phyloP scores from a whole-genome alignment of 2,329 filamentous ascomycete genomes.

The Lasiodiplodia hormozganensis region DNA sequence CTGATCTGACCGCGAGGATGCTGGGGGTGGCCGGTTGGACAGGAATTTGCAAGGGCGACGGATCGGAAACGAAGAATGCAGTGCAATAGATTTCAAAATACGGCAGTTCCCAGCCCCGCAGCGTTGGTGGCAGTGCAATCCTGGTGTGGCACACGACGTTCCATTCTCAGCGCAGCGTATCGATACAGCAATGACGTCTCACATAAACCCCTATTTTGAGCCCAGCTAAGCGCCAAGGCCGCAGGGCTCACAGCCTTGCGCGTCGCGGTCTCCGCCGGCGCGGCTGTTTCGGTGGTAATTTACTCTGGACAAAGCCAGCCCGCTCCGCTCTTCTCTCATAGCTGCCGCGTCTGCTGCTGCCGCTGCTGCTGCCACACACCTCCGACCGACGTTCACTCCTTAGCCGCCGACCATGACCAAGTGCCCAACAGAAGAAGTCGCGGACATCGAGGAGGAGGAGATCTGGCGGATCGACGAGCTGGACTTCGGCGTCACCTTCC shows the following conservation, averaged over 20 bases:
- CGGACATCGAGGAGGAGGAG: conserved; percentile 40
- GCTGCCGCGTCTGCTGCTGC: conserved; percentile 20
- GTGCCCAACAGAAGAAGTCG: conserved; percentile 44
- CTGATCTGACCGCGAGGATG: conserved; percentile 1
- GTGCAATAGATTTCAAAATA: neutral
- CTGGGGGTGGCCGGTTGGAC: conserved; percentile 14
- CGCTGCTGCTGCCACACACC: conserved; percentile 23
- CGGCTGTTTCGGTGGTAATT: conserved; percentile 27
- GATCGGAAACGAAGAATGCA: conserved; percentile 9
- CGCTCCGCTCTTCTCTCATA: conserved; percentile 15
- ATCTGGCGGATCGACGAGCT: conserved; percentile 27
- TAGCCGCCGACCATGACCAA: conserved; percentile 24
- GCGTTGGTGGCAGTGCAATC: conserved; percentile 10
- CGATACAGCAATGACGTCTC: conserved; percentile 24
- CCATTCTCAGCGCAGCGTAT: conserved; percentile 19
- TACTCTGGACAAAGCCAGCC: conserved; percentile 27
- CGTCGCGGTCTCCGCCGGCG: conserved; percentile 21
- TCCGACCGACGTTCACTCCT: conserved; percentile 29
- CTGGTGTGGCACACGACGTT: neutral
- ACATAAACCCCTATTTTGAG: conserved; percentile 23
- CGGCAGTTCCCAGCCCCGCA: neutral
- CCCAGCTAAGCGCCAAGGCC: conserved; percentile 17
- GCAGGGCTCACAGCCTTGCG: conserved; percentile 25
- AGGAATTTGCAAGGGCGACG: conserved; percentile 12
- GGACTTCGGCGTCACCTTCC: conserved; percentile 28